Evolutionary conservation across 1,284 basidiomycete genomes (phyloP).

Genomic region (Phylloporus gajari): DNA sequence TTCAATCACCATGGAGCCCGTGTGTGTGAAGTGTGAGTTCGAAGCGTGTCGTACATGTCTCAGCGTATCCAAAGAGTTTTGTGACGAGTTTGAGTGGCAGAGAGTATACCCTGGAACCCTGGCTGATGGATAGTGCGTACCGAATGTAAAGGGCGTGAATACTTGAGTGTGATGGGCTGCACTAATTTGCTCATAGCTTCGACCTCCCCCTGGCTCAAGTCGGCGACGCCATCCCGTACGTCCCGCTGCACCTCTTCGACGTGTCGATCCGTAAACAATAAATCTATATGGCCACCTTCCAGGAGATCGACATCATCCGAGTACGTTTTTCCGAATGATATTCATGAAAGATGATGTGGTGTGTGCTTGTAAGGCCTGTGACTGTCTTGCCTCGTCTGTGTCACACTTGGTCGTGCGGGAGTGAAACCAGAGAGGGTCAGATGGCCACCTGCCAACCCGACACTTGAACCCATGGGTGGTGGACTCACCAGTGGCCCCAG

Average conservation of each 20-base stretch:
- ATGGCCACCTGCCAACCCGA: constrained; percentile 81
- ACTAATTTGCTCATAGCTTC: constrained; percentile 50
- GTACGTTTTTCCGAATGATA: constrained; percentile 59
- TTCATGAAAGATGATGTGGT: constrained; percentile 60
- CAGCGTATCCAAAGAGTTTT: constrained; percentile 62
- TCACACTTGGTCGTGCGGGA: constrained; percentile 54
- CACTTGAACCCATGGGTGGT: neutral
- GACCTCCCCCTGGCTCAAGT: constrained; percentile 61
- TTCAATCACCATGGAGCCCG: too few relatives aligned
- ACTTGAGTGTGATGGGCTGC: neutral
- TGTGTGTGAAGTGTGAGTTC: too few relatives aligned
- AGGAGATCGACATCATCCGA: constrained; percentile 70
- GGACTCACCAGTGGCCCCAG: constrained; percentile 77
- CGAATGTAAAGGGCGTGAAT: constrained; percentile 53
- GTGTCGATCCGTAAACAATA: constrained; percentile 64
- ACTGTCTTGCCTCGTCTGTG: constrained; percentile 62
- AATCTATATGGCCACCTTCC: constrained; percentile 62
- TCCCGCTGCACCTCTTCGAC: constrained; percentile 52
- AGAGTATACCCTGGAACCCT: constrained; percentile 68
- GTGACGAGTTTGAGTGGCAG: constrained; percentile 82
- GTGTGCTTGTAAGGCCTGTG: constrained; percentile 68
- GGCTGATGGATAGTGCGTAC: constrained; percentile 63
- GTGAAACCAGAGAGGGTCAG: constrained; percentile 67
- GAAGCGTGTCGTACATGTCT: too few relatives aligned
- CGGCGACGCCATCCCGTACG: constrained; percentile 56